Evolutionary conservation across 768 basidiomycete genomes (phyloP), one percentile per base, ranked within the genome.

Genomic region (Tephrocybe rancida): DNA sequence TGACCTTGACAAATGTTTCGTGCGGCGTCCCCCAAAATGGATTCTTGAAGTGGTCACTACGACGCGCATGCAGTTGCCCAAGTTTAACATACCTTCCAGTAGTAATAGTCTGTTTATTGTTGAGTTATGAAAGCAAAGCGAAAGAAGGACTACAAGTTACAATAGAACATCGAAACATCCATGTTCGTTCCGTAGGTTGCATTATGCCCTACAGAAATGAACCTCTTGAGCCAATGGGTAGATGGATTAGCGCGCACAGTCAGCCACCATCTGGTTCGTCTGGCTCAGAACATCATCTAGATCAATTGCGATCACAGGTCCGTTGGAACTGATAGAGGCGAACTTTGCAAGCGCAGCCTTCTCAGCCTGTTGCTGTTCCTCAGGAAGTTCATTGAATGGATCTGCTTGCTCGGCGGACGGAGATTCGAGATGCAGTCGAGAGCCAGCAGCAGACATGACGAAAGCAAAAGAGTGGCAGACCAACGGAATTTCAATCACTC

Each of bases 201-300:
- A 54, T 89, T 89, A 59, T 89, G 87, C 87, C 87, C 87, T 89
- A 52, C 5, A 25, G 22, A 29, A 32, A 22, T 16, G 14, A 24
- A 19, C 16, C 19, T 56, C 34, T 45, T 32, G 5, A 19, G 19
- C 32, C 39, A 38, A 25, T 18, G 16, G 16, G 18, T 29, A 34
- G 37, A 16, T 34, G 29, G 48, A 19, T 48, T 21, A 22, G 24
- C 37, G 14, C 82, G 61, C 64, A 87, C 88, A 90, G 32, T 80
- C 61, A 14, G 81, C 78, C 18, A 88, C 74, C 21, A 69, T 67
- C 34, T 68, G 55, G 64, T 88, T 90, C n/a, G 86, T 89, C 63
- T 78, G 66, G 55, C 81, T 73, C 51, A 88, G 69, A 32, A 88
- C 87, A 69, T 88, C 87, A 55, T 88, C 86, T 50, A 88, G 60